Conservation (phyloP, 2,329 filamentous ascomycete species). For the Scedosporium boydii region DNA sequence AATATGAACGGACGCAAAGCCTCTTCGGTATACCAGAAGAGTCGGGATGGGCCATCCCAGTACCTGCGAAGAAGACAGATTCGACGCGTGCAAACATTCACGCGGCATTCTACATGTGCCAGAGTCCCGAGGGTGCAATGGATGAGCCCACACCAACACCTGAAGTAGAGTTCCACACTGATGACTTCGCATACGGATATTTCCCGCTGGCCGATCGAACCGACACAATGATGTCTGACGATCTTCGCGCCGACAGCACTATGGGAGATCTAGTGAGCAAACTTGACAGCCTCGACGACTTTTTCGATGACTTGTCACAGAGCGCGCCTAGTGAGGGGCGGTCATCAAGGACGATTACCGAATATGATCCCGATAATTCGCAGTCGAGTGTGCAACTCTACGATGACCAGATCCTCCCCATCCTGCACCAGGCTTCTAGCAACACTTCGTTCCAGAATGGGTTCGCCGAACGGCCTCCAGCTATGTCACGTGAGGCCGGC, state of each 20-base stretch:
- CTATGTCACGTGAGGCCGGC: conserved; percentile 49
- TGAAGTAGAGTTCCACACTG: conserved; percentile 85
- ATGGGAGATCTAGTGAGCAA: conserved; percentile 77
- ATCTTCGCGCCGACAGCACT: conserved; percentile 59
- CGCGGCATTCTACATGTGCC: conserved; percentile 90
- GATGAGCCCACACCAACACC: conserved; percentile 61
- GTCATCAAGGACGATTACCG: conserved; percentile 53
- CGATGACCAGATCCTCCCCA: conserved; percentile 85
- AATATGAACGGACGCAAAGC: conserved; percentile 89
- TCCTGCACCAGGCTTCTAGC: conserved; percentile 76
- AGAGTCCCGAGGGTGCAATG: conserved; percentile 50
- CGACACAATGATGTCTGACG: conserved; percentile 89
- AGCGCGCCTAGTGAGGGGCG: conserved; percentile 47
- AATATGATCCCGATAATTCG: conserved; percentile 55
- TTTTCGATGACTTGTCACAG: conserved; percentile 61
- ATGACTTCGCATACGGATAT: conserved; percentile 76
- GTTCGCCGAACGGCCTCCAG: conserved; percentile 63
- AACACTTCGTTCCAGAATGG: conserved; percentile 81
- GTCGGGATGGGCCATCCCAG: conserved; percentile 90
- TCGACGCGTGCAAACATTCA: conserved; percentile 87
- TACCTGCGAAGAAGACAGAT: conserved; percentile 82
- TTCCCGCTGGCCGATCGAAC: conserved; percentile 65
- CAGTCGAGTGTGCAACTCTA: conserved; percentile 77
- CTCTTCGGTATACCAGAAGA: conserved; percentile 94
- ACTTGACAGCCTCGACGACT: conserved; percentile 70